Evolutionary conservation across 1,139 yeast species (phyloP), one percentile per base, ranked within the genome.

Genomic region (Meyerozyma smithsonii): DNA sequence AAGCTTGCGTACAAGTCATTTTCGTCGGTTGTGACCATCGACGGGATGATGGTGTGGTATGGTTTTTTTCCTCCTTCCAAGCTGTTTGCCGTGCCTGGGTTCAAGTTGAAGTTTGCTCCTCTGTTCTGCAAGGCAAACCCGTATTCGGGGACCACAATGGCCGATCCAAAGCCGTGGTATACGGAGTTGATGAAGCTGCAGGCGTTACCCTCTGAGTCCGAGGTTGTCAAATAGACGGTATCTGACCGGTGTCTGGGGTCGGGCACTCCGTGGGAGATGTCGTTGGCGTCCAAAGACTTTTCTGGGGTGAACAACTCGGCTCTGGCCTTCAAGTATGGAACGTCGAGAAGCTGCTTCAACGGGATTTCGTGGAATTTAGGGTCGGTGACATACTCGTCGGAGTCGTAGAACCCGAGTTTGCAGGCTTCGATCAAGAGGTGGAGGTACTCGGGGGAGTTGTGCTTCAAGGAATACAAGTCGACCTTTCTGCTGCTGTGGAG

Each of bases 11-110:
- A 82, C 20, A 86, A 62, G 18, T 65, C 64, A 25, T 55, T 61
- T 14, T 55, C 44, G 8, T 39, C 39, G 8, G 62, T 63, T 1
- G 70, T 59, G 26, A 85, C 77, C 81, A 85, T 75, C 0, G 89
- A 88, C 0, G 95, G 95, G 43, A 86, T 85, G 46, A 86, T 86
- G 0, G 95, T 86, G 53, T 86, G 95, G 59, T 85, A 86, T 1
- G 92, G 84, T 45, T 95, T 67, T 56, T 86, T 86, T 28, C 77
- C 74, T 1, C 88, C 87, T 42, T 74, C 89, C 33, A 82, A 61
- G 40, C 75, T 70, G 53, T 86, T 86, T 38, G 74, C 69, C 20
- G 78, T 69, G 1, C 77, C 77, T 7, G 76, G 74, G 38, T 72
- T 68, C 41, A 84, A 64, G 49, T 79, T 81, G 63, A 86, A 86